These are phyloP conservation scores for Diaporthe sp. DNA, from an alignment of 2,329 filamentous ascomycete species.

Conservation along the genomic window DNA sequence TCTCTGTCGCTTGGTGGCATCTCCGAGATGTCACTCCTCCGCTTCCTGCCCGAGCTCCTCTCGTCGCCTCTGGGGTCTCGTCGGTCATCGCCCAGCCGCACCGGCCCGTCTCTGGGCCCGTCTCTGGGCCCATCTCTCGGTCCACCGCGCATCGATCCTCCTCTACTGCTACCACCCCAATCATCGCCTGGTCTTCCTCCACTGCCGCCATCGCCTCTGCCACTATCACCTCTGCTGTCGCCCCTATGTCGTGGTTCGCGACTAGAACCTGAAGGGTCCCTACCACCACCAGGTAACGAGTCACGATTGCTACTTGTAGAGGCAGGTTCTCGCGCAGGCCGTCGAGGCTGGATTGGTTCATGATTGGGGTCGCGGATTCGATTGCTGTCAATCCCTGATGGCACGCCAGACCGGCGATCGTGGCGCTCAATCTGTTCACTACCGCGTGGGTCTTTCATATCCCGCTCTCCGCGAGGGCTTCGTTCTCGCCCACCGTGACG, in stretches of 20 bases:
- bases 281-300: constrained; percentile 39
- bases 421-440: constrained; percentile 57
- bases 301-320: constrained; percentile 43
- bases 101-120: constrained; percentile 49
- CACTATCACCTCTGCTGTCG: constrained; percentile 45
- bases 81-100: constrained; percentile 45
- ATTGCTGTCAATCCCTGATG: constrained; percentile 43
- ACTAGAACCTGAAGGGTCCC: constrained; percentile 45
- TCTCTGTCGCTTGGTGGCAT: constrained; percentile 59
- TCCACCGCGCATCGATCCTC: constrained; percentile 51
- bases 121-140: constrained; percentile 51
- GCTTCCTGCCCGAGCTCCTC: constrained; percentile 51
- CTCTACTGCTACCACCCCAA: constrained; percentile 50
- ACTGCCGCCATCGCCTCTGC: constrained; percentile 47
- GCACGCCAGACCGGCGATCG: constrained; percentile 54
- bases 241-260: constrained; percentile 46
- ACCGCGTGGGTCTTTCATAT: constrained; percentile 48
- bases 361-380: constrained; percentile 43
- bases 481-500: constrained; percentile 65
- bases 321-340: constrained; percentile 44
- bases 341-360: constrained; percentile 43
- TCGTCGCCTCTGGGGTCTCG: constrained; percentile 53
- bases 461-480: constrained; percentile 60
- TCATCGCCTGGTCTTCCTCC: constrained; percentile 49
- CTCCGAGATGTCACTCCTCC: constrained; percentile 62